These are phyloP conservation scores for Botrytis galanthina DNA, from an alignment of 2,329 filamentous ascomycete genomes.

Conservation along the genomic window DNA sequence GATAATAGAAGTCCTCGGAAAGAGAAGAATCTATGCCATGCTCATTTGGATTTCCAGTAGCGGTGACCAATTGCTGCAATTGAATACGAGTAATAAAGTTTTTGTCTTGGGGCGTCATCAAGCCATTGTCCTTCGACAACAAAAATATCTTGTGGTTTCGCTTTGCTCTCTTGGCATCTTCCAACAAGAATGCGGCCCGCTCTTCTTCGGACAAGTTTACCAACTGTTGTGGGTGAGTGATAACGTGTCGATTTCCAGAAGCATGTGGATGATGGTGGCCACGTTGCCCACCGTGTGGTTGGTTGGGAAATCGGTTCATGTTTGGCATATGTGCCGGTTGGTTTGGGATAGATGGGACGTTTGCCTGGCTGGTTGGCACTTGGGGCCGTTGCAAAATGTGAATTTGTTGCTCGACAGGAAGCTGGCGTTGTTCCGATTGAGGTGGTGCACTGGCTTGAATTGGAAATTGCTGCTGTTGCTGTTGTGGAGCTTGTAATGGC, in stretches of 20 bases:
- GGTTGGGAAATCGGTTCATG: conserved; percentile 61
- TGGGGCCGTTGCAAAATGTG: conserved; percentile 37
- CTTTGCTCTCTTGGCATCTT: conserved; percentile 93
- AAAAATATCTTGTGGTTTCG: conserved; percentile 97
- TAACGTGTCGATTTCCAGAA: conserved; percentile 47
- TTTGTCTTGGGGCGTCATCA: conserved; percentile 99
- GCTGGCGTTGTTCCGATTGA: conserved; percentile 29
- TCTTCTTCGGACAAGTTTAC: conserved; percentile 80
- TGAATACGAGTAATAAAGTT: conserved; percentile 99
- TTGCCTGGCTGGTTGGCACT: conserved; percentile 31
- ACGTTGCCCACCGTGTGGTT: conserved; percentile 43
- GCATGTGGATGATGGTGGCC: conserved; percentile 40
- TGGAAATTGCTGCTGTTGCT: conserved; percentile 34
- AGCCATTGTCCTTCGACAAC: conserved; percentile 86
- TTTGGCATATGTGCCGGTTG: conserved; percentile 76
- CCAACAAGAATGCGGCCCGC: conserved; percentile 76
- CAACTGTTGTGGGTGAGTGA: conserved; percentile 71
- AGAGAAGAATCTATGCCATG: conserved; percentile 76
- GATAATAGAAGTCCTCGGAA: conserved; percentile 96
- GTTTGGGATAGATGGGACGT: conserved; percentile 46
- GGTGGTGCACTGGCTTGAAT: conserved; percentile 31
- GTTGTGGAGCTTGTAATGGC: conserved; percentile 31
- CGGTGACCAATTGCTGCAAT: conserved; percentile 89
- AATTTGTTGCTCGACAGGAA: conserved; percentile 28
- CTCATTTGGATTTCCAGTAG: conserved; percentile 83